Percentiles rank a stretch among this genome's conserved stretches.
These are phyloP conservation scores for Isabelozyma gotoi DNA, from an alignment of 805 yeast species.

Conservation along the genomic window DNA sequence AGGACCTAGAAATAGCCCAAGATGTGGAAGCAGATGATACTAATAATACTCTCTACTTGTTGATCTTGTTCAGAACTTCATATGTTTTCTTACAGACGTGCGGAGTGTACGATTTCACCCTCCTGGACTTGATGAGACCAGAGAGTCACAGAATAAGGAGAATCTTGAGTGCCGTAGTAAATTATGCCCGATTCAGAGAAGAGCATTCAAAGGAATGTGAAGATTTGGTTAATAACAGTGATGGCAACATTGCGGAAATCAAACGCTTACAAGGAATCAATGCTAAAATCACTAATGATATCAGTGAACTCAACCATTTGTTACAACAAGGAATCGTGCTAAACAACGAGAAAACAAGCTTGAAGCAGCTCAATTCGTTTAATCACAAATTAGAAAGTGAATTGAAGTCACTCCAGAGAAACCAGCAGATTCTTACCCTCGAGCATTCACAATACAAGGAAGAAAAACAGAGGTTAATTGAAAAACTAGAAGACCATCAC, in stretches of 20 bases:
- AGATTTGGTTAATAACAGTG: slow-evolving; percentile 55
- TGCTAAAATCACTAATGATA: slow-evolving; percentile 33
- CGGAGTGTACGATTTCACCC: slow-evolving; percentile 75
- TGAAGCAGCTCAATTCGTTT: slow-evolving; percentile 42
- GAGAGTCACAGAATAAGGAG: slow-evolving; percentile 66
- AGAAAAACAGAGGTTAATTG: slow-evolving; percentile 57
- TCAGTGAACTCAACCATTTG: slow-evolving; percentile 9
- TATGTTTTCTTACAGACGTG: slow-evolving; percentile 64
- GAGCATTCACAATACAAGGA: slow-evolving; percentile 66
- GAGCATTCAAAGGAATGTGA: slow-evolving; percentile 72
- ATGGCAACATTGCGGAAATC: slow-evolving; percentile 41
- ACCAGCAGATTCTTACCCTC: slow-evolving; percentile 59
- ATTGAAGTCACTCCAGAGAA: slow-evolving; percentile 55
- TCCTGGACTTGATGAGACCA: slow-evolving; percentile 75
- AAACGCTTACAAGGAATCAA: slow-evolving; percentile 37
- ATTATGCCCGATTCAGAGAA: slow-evolving; percentile 82
- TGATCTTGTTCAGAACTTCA: slow-evolving; percentile 60
- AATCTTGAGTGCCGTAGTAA: slow-evolving; percentile 77
- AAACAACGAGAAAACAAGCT: slow-evolving; percentile 29
- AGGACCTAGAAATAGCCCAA: slow-evolving; percentile 12
- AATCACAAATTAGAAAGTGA: slow-evolving; percentile 61
- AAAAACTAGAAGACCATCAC: slow-evolving; percentile 60
- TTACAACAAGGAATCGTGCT: slow-evolving; percentile 31
- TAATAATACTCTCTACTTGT: slow-evolving; percentile 42
- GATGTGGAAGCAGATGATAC: slow-evolving; percentile 32